A percentile compares a stretch with the other conserved stretches of the same genome.
Evolutionary conservation across 176 grass and related monocot species (phyloP).

Genomic region (Melocanna baccifera): DNA sequence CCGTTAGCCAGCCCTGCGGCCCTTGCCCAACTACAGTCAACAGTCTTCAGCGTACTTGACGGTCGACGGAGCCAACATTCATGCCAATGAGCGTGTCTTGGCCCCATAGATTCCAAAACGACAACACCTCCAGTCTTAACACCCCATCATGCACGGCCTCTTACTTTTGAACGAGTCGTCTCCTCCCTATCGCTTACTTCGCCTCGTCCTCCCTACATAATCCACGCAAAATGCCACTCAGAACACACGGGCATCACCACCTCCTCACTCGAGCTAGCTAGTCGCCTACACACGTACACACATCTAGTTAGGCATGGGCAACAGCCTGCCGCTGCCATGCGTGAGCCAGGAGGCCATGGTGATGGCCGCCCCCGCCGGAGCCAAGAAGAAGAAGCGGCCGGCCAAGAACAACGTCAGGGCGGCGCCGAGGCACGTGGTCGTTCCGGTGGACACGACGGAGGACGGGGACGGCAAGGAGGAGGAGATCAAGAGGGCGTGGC

Average conservation of each 20-base stretch:
- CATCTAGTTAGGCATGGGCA: slow-evolving; percentile 30
- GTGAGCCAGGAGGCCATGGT: not conserved
- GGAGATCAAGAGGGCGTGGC: slow-evolving; percentile 1
- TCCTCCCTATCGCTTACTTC: not conserved
- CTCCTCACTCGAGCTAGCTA: not conserved
- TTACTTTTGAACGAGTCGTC: slow-evolving; percentile 5
- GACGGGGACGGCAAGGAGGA: not conserved
- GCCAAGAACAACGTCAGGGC: not conserved
- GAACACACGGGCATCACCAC: not conserved
- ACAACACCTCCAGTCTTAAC: not conserved
- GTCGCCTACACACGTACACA: too few relatives aligned
- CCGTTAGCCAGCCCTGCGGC: too few relatives aligned
- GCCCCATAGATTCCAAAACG: not conserved
- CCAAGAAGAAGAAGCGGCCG: not conserved
- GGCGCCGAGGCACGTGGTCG: not conserved
- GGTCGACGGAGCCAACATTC: not conserved
- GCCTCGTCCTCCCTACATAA: not conserved
- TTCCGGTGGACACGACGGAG: slow-evolving; percentile 5
- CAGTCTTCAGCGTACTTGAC: not conserved
- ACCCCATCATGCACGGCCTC: not conserved
- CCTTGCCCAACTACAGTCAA: too few relatives aligned
- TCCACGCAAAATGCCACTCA: not conserved
- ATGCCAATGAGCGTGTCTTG: not conserved
- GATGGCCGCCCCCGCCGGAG: not conserved
- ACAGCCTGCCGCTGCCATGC: slow-evolving; percentile 33